Evolutionary conservation across 78 protist species (phyloP).

Genomic region (Isochrysis galbana): DNA sequence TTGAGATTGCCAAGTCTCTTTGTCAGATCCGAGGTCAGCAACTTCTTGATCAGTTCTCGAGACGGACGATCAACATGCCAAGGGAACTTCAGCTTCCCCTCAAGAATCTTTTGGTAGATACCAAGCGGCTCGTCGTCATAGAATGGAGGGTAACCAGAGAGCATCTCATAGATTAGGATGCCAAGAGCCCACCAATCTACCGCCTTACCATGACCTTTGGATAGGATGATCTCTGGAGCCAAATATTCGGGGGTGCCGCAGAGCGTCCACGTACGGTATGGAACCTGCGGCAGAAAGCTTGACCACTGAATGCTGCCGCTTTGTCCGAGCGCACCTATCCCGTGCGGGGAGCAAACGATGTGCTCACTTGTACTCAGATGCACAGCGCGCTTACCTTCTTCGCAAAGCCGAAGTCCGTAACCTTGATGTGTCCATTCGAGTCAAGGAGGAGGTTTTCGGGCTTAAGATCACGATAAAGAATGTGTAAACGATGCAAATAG

Average conservation of each 20-base stretch:
- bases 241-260: conserved; percentile 94
- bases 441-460: conserved; percentile 46
- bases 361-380: background rate
- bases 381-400: background rate
- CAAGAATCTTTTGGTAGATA: conserved; percentile 89
- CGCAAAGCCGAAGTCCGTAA: conserved; percentile 42
- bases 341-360: background rate
- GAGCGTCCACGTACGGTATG: conserved; percentile 83
- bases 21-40: conserved; percentile 82
- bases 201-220: conserved; percentile 89
- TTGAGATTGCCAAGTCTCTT: conserved; percentile 84
- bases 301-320: background rate
- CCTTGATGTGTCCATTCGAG: conserved; percentile 15
- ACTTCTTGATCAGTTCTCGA: conserved; percentile 79
- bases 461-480: conserved; percentile 55
- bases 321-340: background rate
- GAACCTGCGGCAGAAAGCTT: conserved; percentile 62
- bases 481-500: conserved; percentile 20
- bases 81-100: conserved; percentile 82
- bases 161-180: conserved; percentile 74
- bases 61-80: conserved; percentile 76
- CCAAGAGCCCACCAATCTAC: conserved; percentile 98
- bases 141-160: conserved; percentile 86
- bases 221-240: conserved; percentile 87
- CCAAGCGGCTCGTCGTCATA: conserved; percentile 83